Conservation (phyloP, 2,329 filamentous ascomycete species). For the Huntiella bhutanensis region DNA sequence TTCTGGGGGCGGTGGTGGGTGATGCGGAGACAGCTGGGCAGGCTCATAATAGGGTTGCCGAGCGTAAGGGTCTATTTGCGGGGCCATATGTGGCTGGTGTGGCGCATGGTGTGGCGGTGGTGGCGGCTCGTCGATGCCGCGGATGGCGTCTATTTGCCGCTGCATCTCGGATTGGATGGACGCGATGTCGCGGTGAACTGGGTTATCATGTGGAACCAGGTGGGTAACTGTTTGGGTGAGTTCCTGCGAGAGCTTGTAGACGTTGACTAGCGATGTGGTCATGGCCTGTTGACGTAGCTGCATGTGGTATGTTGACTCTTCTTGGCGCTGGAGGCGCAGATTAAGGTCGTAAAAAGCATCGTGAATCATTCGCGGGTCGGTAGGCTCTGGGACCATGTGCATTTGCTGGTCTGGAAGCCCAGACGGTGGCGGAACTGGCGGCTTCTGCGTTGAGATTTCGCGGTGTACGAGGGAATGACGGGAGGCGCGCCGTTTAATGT, state of each 20-base stretch:
- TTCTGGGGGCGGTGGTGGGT: conserved; percentile 68
- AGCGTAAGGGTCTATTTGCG: conserved; percentile 37
- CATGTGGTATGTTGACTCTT: conserved; percentile 65
- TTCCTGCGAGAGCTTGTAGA: conserved; percentile 64
- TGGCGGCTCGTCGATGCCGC: conserved; percentile 39
- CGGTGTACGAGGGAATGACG: conserved; percentile 83
- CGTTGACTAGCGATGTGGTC: conserved; percentile 57
- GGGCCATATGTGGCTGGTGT: background rate
- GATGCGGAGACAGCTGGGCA: conserved; percentile 69
- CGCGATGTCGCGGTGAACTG: conserved; percentile 58
- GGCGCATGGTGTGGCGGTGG: conserved; percentile 19
- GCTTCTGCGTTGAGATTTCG: conserved; percentile 61
- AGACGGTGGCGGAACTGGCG: conserved; percentile 21
- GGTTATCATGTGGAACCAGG: conserved; percentile 56
- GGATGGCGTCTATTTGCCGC: conserved; percentile 38
- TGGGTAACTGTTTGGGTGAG: conserved; percentile 57
- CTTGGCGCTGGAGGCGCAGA: conserved; percentile 55
- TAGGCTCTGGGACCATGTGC: conserved; percentile 42
- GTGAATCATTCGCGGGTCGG: conserved; percentile 60
- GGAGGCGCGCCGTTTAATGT: conserved; percentile 90
- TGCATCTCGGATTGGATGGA: conserved; percentile 40
- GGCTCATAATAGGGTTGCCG: conserved; percentile 54
- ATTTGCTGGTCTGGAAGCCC: conserved; percentile 72
- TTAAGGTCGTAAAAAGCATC: conserved; percentile 68
- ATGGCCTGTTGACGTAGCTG: conserved; percentile 65